These are phyloP conservation scores for Vitis labrusca DNA, from an alignment of 164 flowering plant genomes.

Conservation along the genomic window DNA sequence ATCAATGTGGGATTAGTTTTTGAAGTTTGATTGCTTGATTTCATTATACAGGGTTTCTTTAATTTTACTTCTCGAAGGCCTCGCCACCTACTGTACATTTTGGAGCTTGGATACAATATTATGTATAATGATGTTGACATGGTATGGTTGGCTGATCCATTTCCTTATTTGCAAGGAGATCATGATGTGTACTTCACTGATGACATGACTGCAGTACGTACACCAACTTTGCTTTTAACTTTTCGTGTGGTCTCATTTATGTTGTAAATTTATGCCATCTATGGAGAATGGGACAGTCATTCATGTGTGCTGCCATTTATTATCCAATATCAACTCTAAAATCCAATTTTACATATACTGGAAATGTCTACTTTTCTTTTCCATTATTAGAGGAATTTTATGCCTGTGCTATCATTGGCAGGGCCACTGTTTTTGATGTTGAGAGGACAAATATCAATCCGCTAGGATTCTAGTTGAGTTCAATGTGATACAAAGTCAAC, in stretches of 20 bases:
- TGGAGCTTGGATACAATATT: conserved; percentile 96
- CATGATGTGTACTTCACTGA: conserved; percentile 96
- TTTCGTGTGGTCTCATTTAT: neutral
- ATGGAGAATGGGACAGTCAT: no score
- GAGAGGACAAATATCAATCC: no score
- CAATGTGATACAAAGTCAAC: no score
- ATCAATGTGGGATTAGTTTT: neutral
- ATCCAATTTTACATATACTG: no score
- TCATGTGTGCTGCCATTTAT: no score
- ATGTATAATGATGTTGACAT: conserved; percentile 99
- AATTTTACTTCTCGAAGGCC: conserved; percentile 96
- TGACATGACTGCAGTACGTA: conserved; percentile 86
- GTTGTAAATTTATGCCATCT: no score
- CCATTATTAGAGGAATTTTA: no score
- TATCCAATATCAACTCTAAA: no score
- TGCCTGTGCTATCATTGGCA: no score
- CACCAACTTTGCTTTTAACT: conserved; percentile 4
- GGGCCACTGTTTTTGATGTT: no score
- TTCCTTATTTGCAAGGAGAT: conserved; percentile 70
- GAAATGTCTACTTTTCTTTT: no score
- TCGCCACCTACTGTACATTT: conserved; percentile 77
- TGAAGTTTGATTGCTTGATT: neutral
- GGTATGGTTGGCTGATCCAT: conserved; percentile 97
- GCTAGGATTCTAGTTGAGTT: no score
- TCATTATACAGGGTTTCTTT: conserved; percentile 75